Base-by-base conservation (phyloP, 208 protist genomes). In the Wallacemonas sp. region DNA sequence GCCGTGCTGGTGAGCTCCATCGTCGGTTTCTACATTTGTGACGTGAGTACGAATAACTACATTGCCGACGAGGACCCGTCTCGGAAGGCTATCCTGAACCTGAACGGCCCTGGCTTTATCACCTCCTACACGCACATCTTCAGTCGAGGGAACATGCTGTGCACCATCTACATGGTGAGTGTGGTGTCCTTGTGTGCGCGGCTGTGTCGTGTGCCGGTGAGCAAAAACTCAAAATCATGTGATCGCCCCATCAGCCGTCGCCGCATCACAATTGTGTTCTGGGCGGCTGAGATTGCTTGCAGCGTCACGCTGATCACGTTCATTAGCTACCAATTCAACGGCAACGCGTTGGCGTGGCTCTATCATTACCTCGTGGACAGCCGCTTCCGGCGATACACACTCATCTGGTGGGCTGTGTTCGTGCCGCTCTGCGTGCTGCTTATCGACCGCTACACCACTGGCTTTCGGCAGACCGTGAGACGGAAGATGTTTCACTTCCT, bases 401-500 rank as follows among this genome's bases (percentile, higher is more conserved):
- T 96, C 0, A 27, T 87, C 4, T 32, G 33, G 19, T 96, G 91
- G 88, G 15, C 63, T 4, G 60, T 63, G 0, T 17, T 64, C 3
- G 78, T 96, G 44, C 91, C 91, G 13, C 19, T 81, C 0, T 71
- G 78, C 13, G 78, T 93, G 13, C 53, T 76, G 10, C 22, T 71
- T 3, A 75, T 93, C 6, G 78, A 93, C 44, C 39, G 73, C 1
- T 76, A 76, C 42, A 84, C 91, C 0, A 15, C 41, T 0, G 53
- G 59, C 2, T 50, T 91, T 21, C 71, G 78, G n/a, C 66, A 68
- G 37, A 85, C 84, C 17, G 87, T 83, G 45, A 77, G 79, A 2
- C 78, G 91, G 12, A 96, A 96, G 68, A 44, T 96, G n/a, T 96
- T 93, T 67, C 91, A 96, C 66, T 84, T 93, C 36, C 76, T 96